phyloP scores from a whole-genome alignment of 805 yeast species.

The Cyberlindnera amylophila region DNA sequence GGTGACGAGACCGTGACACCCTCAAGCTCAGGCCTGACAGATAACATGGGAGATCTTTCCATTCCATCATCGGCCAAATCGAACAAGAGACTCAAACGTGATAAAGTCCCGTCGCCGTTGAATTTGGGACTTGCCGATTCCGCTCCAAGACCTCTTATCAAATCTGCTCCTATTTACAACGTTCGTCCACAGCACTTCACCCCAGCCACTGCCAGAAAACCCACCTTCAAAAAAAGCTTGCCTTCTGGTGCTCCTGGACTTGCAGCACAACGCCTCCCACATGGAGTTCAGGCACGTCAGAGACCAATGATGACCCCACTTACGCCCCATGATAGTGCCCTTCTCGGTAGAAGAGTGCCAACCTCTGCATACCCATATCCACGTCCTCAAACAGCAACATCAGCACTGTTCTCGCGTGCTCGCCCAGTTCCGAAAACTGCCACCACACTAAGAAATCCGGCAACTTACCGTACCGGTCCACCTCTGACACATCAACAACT shows the following conservation, averaged over 20 bases:
- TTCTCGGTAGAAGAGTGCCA: conserved; percentile 11
- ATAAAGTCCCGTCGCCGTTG: conserved; percentile 30
- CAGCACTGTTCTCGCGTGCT: conserved; percentile 1
- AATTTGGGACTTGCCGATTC: conserved; percentile 18
- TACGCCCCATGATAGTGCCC: conserved; percentile 15
- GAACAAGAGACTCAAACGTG: conserved; percentile 27
- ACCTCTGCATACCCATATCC: conserved; percentile 14
- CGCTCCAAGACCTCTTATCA: conserved; percentile 26
- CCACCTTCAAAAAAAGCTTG: conserved; percentile 11
- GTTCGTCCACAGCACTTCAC: conserved; percentile 13
- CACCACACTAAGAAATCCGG: conserved; percentile 18
- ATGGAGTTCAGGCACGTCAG: conserved; percentile 16
- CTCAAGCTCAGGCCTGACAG: conserved; percentile 18
- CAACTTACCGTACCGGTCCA: conserved; percentile 11
- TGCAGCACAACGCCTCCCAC: conserved; percentile 1
- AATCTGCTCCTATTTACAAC: conserved; percentile 32
- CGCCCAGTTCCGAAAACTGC: conserved; percentile 22
- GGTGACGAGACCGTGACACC: conserved; percentile 4
- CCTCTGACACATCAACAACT: conserved; percentile 25
- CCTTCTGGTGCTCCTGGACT: neutral
- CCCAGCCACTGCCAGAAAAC: conserved; percentile 16
- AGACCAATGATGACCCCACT: conserved; percentile 14
- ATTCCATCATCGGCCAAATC: conserved; percentile 22
- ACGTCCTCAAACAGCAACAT: conserved; percentile 3
- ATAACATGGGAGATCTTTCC: conserved; percentile 14